Conservation (phyloP, 208 protist genomes). For the Blechomonas ayalai region DNA sequence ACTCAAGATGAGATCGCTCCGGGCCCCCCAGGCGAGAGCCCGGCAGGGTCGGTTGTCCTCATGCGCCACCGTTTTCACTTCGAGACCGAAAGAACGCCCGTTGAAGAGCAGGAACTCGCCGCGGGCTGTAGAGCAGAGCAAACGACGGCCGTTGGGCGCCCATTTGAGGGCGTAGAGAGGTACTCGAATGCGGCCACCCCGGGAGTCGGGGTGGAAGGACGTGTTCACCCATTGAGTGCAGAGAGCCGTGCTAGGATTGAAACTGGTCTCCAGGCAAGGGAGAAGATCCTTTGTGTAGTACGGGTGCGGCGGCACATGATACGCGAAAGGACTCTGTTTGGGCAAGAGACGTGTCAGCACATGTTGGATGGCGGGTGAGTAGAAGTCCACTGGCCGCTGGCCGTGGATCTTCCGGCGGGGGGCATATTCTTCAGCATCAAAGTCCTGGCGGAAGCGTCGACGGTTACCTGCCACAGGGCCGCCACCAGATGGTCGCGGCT, state of each 20-base stretch:
- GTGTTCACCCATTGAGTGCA: conserved; percentile 89
- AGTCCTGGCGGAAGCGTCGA: conserved; percentile 37
- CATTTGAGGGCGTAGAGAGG: conserved; percentile 68
- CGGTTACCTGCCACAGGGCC: conserved; percentile 6
- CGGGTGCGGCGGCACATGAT: conserved; percentile 75
- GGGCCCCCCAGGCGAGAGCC: conserved; percentile 72
- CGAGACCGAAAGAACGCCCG: conserved; percentile 79
- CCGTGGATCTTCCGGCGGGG: conserved; percentile 63
- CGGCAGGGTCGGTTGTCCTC: conserved; percentile 68
- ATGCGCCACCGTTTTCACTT: conserved; percentile 83
- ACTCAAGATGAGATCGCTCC: conserved; percentile 74
- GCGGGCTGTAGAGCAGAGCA: conserved; percentile 69
- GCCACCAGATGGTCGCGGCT: conserved; percentile 5
- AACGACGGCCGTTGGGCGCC: conserved; percentile 69
- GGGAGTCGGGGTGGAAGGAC: conserved; percentile 78
- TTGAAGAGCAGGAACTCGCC: conserved; percentile 88
- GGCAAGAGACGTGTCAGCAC: conserved; percentile 67
- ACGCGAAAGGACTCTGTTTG: conserved; percentile 53
- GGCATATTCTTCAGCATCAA: conserved; percentile 74
- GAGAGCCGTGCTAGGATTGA: conserved; percentile 78
- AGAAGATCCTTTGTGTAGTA: conserved; percentile 84
- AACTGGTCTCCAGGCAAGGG: conserved; percentile 48
- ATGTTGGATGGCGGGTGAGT: conserved; percentile 72
- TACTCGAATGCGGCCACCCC: conserved; percentile 36
- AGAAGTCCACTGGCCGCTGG: conserved; percentile 81